Conservation (phyloP, 768 basidiomycete species). For the Panaeolus cyanescens region DNA sequence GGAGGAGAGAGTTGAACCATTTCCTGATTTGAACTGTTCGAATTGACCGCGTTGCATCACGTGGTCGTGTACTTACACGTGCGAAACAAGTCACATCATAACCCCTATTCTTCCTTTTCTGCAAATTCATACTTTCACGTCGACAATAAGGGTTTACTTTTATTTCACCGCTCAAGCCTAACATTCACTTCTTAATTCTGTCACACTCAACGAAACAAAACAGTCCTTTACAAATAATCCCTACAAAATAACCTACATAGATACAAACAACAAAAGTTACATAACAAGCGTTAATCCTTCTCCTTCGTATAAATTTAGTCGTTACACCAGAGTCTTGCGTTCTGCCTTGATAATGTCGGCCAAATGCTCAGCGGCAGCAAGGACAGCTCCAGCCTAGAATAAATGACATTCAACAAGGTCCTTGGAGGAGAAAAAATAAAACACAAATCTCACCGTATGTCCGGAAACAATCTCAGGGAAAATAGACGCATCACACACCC, state of each 20-base stretch:
- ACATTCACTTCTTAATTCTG: no score
- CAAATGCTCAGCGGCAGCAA: conserved; percentile 31
- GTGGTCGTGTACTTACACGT: conserved; percentile 13
- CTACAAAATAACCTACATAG: conserved; percentile 12
- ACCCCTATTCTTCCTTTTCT: not conserved
- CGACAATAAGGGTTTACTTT: no score
- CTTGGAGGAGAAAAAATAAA: not conserved
- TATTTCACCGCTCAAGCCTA: no score
- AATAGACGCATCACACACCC: conserved; percentile 50
- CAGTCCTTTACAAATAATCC: conserved; percentile 5
- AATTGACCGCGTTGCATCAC: conserved; percentile 34
- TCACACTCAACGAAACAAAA: conserved; percentile 1
- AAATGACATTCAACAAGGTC: not conserved
- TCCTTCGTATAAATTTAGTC: not conserved
- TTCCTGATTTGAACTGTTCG: conserved; percentile 34
- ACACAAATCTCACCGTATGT: conserved; percentile 40
- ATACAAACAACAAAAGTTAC: not conserved
- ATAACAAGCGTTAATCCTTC: conserved; percentile 1
- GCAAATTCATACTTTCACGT: no score
- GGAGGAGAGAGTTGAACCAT: conserved; percentile 25
- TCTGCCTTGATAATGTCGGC: conserved; percentile 32
- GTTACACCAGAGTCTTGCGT: not conserved
- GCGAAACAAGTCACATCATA: not conserved
- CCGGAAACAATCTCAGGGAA: conserved; percentile 50
- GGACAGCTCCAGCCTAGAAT: conserved; percentile 29